Base-by-base conservation (phyloP, 306 rosid species). In the Pachyrhizus erosus region DNA sequence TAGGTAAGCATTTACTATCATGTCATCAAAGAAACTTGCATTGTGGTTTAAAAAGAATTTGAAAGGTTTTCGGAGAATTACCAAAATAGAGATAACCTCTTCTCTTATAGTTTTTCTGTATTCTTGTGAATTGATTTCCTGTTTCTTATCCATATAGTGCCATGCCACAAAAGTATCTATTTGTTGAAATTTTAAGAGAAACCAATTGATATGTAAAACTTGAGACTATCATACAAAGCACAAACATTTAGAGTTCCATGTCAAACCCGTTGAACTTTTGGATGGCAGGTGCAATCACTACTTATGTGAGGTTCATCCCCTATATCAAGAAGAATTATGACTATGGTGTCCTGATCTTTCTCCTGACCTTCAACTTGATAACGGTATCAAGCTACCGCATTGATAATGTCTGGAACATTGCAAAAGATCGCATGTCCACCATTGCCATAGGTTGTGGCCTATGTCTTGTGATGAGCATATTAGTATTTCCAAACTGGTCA, bases 401-500 rank as follows among this genome's bases (percentile, higher is more conserved):
- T 0, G 83, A 90, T 37, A 58, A 85, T 78, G 97, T 92, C 42
- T 60, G 89, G 89, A 79, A 43, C 83, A 89, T 96, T 12, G 94
- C 92, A 6, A 92, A 89, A 58, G 91, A 93, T 13, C 91, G 99
- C 12, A 73, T 93, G 76, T 83, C 79, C 67, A 93, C 94, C 75
- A 93, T 95, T 40, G 95, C 89, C 80, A 88, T 95, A 51, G 99
- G 99, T 14, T 89, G 92, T 79, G 96, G 83, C 15, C 77, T 93
- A 14, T 95, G 99, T 78, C 93, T 95, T 17, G 17, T 93, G 8
- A 92, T 93, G 94, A 91, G 90, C 80, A 78, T 92, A 15, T 45
- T 95, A 40, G 73, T 93, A 55, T 93, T 91, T 85, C 99, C 99
- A 69, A 93, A 91, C 49, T 95, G 98, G 98, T 95, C 99, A 8